Percentiles rank a stretch among this genome's conserved stretches.
Evolutionary conservation across 495 filamentous ascomycete genomes (phyloP).

Genomic region (Parathielavia appendiculata): DNA sequence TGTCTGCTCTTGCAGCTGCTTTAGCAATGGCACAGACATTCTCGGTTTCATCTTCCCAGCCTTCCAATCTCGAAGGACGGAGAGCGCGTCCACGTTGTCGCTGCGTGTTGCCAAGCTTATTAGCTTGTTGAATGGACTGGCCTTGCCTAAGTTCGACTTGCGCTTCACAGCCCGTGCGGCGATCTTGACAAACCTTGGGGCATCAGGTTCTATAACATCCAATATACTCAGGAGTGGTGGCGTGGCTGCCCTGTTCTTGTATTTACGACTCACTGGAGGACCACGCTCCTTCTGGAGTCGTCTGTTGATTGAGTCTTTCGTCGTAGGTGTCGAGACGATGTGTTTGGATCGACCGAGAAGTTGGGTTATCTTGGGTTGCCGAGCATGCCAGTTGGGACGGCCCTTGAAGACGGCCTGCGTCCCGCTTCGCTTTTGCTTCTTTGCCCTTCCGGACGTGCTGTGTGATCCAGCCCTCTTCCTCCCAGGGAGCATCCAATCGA

Average conservation of each 20-base stretch:
- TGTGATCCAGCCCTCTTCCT: constrained; percentile 30
- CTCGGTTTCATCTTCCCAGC: constrained; percentile 58
- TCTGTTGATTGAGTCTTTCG: background rate
- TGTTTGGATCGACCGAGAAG: constrained; percentile 33
- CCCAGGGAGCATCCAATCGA: constrained; percentile 51
- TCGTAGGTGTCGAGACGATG: constrained; percentile 1
- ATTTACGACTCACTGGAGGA: background rate
- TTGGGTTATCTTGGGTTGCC: constrained; percentile 46
- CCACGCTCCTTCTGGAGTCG: background rate
- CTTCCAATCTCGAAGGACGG: constrained; percentile 68
- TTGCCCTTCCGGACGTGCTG: constrained; percentile 12
- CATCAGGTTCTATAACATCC: constrained; percentile 57
- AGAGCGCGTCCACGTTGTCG: constrained; percentile 72
- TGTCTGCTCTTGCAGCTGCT: constrained; percentile 16
- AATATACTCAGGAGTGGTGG: constrained; percentile 62
- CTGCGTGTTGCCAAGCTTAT: constrained; percentile 62
- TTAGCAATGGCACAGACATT: constrained; percentile 26
- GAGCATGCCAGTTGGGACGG: constrained; percentile 23
- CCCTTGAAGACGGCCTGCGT: constrained; percentile 27
- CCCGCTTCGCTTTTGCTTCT: constrained; percentile 30
- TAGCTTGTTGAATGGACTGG: constrained; percentile 69
- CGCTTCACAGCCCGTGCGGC: constrained; percentile 65
- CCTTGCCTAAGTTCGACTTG: constrained; percentile 59
- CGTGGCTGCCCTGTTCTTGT: constrained; percentile 25
- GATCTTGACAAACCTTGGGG: constrained; percentile 71